Base-by-base conservation (phyloP, 2,329 filamentous ascomycete genomes). In the Monilinia vaccinii-corymbosi region DNA sequence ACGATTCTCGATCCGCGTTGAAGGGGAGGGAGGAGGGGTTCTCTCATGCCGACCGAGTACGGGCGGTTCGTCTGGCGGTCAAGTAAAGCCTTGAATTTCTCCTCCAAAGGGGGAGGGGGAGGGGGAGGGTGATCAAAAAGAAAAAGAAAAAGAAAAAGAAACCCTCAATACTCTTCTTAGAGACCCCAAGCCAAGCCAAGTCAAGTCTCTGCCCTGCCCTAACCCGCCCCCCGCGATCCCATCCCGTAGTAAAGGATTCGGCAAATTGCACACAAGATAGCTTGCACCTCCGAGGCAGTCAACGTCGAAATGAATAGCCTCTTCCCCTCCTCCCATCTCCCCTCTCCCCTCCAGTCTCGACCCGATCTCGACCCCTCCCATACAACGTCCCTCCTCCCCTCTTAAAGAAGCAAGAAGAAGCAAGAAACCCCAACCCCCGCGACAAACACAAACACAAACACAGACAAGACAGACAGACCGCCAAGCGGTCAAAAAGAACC, bases 401-500 rank as follows among this genome's bases (percentile, higher is more conserved):
- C n/a, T n/a, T n/a, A n/a, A n/a, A n/a, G n/a, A n/a, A n/a, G n/a
- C n/a, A n/a, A n/a, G n/a, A n/a, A n/a, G n/a, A n/a, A n/a, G n/a
- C n/a, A n/a, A n/a, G n/a, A n/a, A n/a, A n/a, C n/a, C n/a, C n/a
- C n/a, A n/a, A n/a, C n/a, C n/a, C n/a, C n/a, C n/a, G n/a, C n/a
- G 31, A 53, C 9, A 21, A 32, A 44, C 25, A 44, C 11, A n/a
- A 53, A 53, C 42, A 53, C 16, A 8, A n/a, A 53, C 51, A 36
- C 51, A 36, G 38, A 36, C 38, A 9, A 36, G 51, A 42, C 38
- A 40, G 49, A 52, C 50, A 42, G 50, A 31, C 38, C 51, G 44
- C 51, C 51, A 44, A 53, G 51, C 51, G 51, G 51, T 53, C 51
- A 53, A 44, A n/a, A n/a, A n/a, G n/a, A n/a, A n/a, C n/a, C n/a